A percentile compares a stretch with the other conserved stretches of the same genome.
These are phyloP conservation scores for Alternaria burnsii DNA, from an alignment of 2,329 filamentous ascomycete species.

Conservation along the genomic window DNA sequence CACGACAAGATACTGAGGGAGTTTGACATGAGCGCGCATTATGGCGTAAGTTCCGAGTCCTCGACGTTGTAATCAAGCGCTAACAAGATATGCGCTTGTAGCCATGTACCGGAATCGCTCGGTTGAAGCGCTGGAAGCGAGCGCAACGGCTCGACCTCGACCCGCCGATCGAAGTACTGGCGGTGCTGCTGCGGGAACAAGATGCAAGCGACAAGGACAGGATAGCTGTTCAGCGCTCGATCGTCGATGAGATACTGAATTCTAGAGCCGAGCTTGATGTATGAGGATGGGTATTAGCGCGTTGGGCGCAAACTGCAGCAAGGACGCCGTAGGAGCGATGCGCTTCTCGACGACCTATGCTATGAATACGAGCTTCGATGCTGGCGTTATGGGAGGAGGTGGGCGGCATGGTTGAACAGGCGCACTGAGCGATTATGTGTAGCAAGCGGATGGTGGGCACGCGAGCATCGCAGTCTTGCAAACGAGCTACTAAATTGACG, in stretches of 20 bases:
- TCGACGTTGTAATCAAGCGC: constrained; percentile 5
- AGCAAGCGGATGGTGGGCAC: constrained; percentile 5
- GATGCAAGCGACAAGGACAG: constrained; percentile 57
- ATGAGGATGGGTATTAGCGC: constrained; percentile 12
- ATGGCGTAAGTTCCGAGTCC: constrained; percentile 72
- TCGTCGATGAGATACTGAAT: constrained; percentile 74
- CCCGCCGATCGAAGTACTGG: constrained; percentile 89
- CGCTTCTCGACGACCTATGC: not conserved
- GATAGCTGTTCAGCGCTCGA: constrained; percentile 68
- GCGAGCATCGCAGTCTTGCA: constrained; percentile 8
- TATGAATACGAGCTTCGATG: not conserved
- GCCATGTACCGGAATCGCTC: constrained; percentile 87
- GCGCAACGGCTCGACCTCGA: constrained; percentile 83
- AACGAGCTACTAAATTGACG: not conserved
- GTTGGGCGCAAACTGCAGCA: not conserved
- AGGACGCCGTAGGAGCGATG: not conserved
- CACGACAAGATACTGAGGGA: constrained; percentile 89
- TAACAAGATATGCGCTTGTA: constrained; percentile 50
- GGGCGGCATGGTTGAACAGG: constrained; percentile 4
- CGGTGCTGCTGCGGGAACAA: constrained; percentile 79
- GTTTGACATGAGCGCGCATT: constrained; percentile 91
- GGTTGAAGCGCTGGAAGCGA: constrained; percentile 86
- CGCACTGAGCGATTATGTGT: not conserved
- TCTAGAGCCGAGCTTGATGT: constrained; percentile 54
- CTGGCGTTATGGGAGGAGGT: not conserved